A percentile compares a stretch with the other conserved stretches of the same genome.
Evolutionary conservation across 768 basidiomycete species (phyloP).

Genomic region (Suillus fuscotomentosus): DNA sequence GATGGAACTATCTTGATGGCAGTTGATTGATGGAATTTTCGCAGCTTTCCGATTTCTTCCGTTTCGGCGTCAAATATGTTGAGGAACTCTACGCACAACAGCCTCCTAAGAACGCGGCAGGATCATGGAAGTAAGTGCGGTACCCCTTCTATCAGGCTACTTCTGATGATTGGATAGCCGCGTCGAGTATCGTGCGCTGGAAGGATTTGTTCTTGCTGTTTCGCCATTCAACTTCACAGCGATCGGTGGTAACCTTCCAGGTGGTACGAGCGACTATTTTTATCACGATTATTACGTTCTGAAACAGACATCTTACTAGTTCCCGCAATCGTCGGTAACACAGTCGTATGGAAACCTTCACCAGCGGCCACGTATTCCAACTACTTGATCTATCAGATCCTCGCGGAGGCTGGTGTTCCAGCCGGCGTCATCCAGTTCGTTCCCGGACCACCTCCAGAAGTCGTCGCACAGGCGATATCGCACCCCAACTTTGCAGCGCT

Average conservation of each 20-base stretch:
- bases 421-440: slow-evolving; percentile 96
- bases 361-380: slow-evolving; percentile 95
- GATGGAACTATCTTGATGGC: background rate
- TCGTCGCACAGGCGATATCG: slow-evolving; percentile 81
- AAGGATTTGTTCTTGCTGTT: slow-evolving; percentile 96
- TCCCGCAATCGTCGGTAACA: slow-evolving; percentile 94
- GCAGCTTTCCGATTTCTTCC: slow-evolving; percentile 87
- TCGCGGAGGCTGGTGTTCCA: slow-evolving; percentile 92
- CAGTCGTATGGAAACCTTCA: slow-evolving; percentile 96
- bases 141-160: background rate
- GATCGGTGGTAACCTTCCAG: slow-evolving; percentile 93
- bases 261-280: slow-evolving; percentile 36
- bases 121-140: slow-evolving; percentile 87
- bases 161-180: slow-evolving; percentile 53
- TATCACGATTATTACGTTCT: background rate
- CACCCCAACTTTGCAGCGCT: slow-evolving; percentile 82
- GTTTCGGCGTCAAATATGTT: slow-evolving; percentile 96
- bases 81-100: slow-evolving; percentile 93
- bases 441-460: slow-evolving; percentile 82
- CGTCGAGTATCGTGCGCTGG: slow-evolving; percentile 93
- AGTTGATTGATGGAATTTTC: slow-evolving; percentile 10
- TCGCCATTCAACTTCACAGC: slow-evolving; percentile 99
- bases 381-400: slow-evolving; percentile 87
- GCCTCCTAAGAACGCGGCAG: slow-evolving; percentile 80
- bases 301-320: slow-evolving; percentile 35